These are phyloP conservation scores for Leccinum disarticulatum DNA, from an alignment of 768 basidiomycete species.

Conservation along the genomic window DNA sequence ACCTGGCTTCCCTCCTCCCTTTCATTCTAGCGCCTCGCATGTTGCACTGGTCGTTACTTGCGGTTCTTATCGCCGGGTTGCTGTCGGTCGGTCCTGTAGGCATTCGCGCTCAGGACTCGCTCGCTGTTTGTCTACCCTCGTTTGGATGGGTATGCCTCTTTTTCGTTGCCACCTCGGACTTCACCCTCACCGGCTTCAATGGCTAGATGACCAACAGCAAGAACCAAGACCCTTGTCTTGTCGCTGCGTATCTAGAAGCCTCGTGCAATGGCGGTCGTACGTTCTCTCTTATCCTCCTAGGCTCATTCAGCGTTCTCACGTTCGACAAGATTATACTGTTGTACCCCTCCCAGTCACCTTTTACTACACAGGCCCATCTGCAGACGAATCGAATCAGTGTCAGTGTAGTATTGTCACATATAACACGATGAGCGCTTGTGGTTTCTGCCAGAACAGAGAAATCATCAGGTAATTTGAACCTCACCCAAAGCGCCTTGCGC, in stretches of 20 bases:
- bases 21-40: slow-evolving; percentile 9
- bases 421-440: slow-evolving; percentile 57
- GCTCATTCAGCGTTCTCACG: slow-evolving; percentile 9
- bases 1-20: background rate
- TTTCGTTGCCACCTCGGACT: background rate
- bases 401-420: slow-evolving; percentile 60
- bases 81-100: slow-evolving; percentile 16
- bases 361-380: slow-evolving; percentile 35
- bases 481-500: background rate
- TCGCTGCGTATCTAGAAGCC: slow-evolving; percentile 44
- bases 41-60: slow-evolving; percentile 15
- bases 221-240: slow-evolving; percentile 46
- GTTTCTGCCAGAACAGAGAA: slow-evolving; percentile 48
- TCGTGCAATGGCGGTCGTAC: slow-evolving; percentile 43
- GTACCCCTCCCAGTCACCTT: slow-evolving; percentile 36
- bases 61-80: slow-evolving; percentile 16
- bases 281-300: slow-evolving; percentile 17
- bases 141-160: slow-evolving; percentile 29
- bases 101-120: slow-evolving; percentile 25
- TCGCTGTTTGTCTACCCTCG: slow-evolving; percentile 18
- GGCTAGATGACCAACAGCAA: slow-evolving; percentile 42
- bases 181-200: too few species aligned
- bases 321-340: slow-evolving; percentile 36
- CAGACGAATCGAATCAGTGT: slow-evolving; percentile 35
- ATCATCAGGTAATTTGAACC: slow-evolving; percentile 32